Evolutionary conservation across 1,284 basidiomycete species (phyloP).

Genomic region (Exsudoporus floridanus): DNA sequence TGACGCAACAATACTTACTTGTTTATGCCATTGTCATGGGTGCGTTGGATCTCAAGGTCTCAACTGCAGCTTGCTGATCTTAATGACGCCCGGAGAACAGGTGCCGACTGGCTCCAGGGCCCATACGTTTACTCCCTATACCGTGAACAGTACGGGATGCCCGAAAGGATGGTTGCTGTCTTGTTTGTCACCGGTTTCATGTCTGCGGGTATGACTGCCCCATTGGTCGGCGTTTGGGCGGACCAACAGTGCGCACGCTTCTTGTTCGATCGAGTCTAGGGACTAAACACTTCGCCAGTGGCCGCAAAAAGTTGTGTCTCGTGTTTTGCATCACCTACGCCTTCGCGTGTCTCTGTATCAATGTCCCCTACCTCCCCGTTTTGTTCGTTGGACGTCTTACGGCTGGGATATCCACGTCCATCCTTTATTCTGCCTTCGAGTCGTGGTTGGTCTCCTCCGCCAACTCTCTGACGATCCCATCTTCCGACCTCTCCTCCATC

Average conservation of each 20-base stretch:
- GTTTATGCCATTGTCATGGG: conserved; percentile 76
- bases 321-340: conserved; percentile 67
- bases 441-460: conserved; percentile 70
- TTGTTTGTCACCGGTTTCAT: conserved; percentile 74
- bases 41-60: conserved; percentile 28
- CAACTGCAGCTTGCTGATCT: neutral
- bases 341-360: conserved; percentile 56
- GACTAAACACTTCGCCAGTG: conserved; percentile 35
- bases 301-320: conserved; percentile 64
- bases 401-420: conserved; percentile 70
- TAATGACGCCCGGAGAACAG: conserved; percentile 35
- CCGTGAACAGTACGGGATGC: conserved; percentile 62
- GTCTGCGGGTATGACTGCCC: conserved; percentile 65
- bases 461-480: conserved; percentile 48
- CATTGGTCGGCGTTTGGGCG: conserved; percentile 72
- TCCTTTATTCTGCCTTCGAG: conserved; percentile 73
- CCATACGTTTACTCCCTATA: conserved; percentile 75
- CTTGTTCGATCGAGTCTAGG: neutral
- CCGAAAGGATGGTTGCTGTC: conserved; percentile 62
- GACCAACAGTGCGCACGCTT: conserved; percentile 60
- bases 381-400: conserved; percentile 61
- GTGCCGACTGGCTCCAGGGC: conserved; percentile 78
- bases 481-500: conserved; percentile 62
- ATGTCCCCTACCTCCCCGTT: conserved; percentile 54
- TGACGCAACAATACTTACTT: conserved; percentile 59